A percentile compares a stretch with the other conserved stretches of the same genome.
Evolutionary conservation across 345 rosid genomes (phyloP).

Genomic region (Anastatica hierochuntica): DNA sequence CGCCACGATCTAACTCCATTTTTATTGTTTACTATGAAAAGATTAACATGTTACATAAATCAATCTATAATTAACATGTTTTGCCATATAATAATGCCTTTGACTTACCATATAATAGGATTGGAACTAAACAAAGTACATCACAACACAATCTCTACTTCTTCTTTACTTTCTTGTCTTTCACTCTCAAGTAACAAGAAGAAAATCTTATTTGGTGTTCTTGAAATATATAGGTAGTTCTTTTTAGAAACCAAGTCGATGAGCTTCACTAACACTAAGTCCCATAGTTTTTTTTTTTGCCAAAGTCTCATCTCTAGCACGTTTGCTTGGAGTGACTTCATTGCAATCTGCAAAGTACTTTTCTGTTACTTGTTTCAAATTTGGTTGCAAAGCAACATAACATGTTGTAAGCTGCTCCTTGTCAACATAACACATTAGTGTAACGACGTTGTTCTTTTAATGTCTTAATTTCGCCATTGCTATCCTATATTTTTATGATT

Average conservation of each 20-base stretch:
- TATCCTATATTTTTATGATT: too few relatives aligned
- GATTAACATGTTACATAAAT: too few relatives aligned
- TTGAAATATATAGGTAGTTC: constrained; percentile 13
- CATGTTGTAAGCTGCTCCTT: constrained; percentile 98
- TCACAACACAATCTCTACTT: too few relatives aligned
- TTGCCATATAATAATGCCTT: too few relatives aligned
- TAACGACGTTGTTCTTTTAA: neutral
- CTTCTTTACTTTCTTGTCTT: too few relatives aligned
- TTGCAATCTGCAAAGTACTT: constrained; percentile 80
- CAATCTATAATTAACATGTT: too few relatives aligned
- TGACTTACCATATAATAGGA: too few relatives aligned
- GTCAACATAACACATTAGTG: neutral
- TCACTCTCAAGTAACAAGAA: neutral
- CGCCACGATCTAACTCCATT: too few relatives aligned
- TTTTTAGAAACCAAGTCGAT: constrained; percentile 32
- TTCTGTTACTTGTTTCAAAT: constrained; percentile 50
- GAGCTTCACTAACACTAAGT: constrained; percentile 56
- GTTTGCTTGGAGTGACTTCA: constrained; percentile 40
- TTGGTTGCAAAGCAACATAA: constrained; percentile 72
- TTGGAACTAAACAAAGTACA: too few relatives aligned
- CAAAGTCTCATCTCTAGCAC: constrained; percentile 48
- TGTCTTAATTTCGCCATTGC: too few relatives aligned
- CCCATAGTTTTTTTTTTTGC: constrained; percentile 58
- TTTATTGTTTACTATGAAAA: too few relatives aligned
- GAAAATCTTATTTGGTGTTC: neutral